Percentiles rank a stretch among this genome's conserved stretches.
Conservation (phyloP, 2,329 filamentous ascomycete genomes). For the Penicillium sp. region DNA sequence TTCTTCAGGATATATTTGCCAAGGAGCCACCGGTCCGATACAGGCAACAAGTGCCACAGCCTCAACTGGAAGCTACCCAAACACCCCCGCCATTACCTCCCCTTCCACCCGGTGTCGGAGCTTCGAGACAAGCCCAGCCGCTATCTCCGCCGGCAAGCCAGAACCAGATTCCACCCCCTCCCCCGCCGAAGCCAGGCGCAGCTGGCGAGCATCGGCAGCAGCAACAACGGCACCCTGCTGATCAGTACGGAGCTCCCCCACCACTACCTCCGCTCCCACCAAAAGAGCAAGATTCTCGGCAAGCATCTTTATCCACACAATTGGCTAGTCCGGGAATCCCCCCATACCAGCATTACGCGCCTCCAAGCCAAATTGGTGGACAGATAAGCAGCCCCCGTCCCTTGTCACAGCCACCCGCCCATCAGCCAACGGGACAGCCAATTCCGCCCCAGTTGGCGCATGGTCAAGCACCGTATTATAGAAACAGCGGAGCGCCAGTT, state of each 20-base stretch:
- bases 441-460: conserved; percentile 4
- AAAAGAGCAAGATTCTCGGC: conserved; percentile 26
- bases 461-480: conserved; percentile 3
- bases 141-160: conserved; percentile 17
- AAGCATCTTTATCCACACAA: conserved; percentile 13
- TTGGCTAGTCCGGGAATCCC: conserved; percentile 9
- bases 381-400: conserved; percentile 1
- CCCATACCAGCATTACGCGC: conserved; percentile 24
- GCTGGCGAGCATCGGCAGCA: conserved; percentile 16
- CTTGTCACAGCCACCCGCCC: background rate
- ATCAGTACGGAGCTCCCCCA: conserved; percentile 32
- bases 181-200: conserved; percentile 39
- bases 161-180: conserved; percentile 31
- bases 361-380: conserved; percentile 1
- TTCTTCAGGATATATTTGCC: conserved; percentile 82
- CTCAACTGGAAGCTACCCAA: conserved; percentile 25
- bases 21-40: conserved; percentile 91
- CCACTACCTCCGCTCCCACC: conserved; percentile 42
- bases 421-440: conserved; percentile 5
- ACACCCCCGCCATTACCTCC: conserved; percentile 69
- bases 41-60: conserved; percentile 47
- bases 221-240: conserved; percentile 16
- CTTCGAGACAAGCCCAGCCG: conserved; percentile 31
- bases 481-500: background rate
- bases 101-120: conserved; percentile 62